Evolutionary conservation across 129 eudicot species (phyloP).

Genomic region (Calendula officinalis): DNA sequence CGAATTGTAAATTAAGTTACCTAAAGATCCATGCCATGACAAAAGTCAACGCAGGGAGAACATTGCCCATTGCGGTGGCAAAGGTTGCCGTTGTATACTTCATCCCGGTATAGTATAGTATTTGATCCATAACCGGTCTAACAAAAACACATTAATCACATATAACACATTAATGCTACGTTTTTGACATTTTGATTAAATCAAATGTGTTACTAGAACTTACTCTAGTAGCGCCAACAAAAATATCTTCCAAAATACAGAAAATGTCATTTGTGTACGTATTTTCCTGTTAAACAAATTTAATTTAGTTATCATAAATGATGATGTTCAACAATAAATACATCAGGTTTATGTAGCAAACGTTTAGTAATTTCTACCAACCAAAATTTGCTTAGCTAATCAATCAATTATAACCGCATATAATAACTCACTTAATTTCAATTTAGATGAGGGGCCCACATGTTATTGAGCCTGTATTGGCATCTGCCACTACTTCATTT

Average conservation of each 20-base stretch:
- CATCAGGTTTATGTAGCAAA: no score
- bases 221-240: slow-evolving; percentile 68
- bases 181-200: slow-evolving; percentile 12
- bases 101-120: slow-evolving; percentile 64
- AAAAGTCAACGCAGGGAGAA: slow-evolving; percentile 70
- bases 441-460: no score
- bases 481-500: no score
- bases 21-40: slow-evolving; percentile 66
- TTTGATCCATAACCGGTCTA: slow-evolving; percentile 80
- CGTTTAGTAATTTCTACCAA: no score
- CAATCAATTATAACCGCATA: no score
- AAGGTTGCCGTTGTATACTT: slow-evolving; percentile 66
- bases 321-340: no score
- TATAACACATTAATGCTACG: background rate
- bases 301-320: background rate
- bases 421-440: no score
- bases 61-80: slow-evolving; percentile 57
- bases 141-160: slow-evolving; percentile 1
- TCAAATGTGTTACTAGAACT: slow-evolving; percentile 16
- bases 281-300: slow-evolving; percentile 47
- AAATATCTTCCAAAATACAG: slow-evolving; percentile 53
- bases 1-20: slow-evolving; percentile 24
- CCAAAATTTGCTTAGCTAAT: no score
- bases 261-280: slow-evolving; percentile 63
- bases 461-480: no score